Base-by-base conservation (phyloP, 371 early-diverging fungal genomes). In the Mortierella sp. region DNA sequence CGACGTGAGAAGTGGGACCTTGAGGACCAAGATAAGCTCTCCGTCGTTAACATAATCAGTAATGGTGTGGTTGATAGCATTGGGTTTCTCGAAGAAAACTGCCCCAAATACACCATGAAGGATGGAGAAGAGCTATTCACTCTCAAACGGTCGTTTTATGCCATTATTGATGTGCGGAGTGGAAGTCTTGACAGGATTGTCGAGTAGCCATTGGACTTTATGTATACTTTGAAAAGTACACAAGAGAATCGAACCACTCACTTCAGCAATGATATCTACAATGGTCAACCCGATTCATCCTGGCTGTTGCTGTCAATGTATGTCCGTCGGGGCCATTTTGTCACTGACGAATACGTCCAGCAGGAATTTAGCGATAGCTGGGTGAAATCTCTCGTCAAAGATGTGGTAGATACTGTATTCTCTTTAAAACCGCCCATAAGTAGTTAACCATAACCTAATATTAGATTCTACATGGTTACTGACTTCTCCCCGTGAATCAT, bases 301-400 rank as follows among this genome's bases (percentile, higher is more conserved):
- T 74, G 74, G 79, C 48, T 78, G 7, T 58, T 19, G 4, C 40
- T 79, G 16, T 73, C 79, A 58, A 73, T 78, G 67, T 70, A 74
- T 53, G 70, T 79, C 22, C 70, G 74, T 16, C 74, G 74, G n/a
- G 74, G 70, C 11, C 74, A 78, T 58, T 78, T 73, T 55, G 47
- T 78, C 1, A 70, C 57, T 4, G 65, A 68, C 21, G 33, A 63
- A 50, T 58, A 73, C 48, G 79, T 71, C 2, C 74, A 71, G 74
- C 74, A 79, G 48, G 55, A 74, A 7, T 70, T 74, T 62, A 70
- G 63, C 33, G 48, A 67, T n/a, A 28, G 7, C 1, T 74, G 79
- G 71, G 70, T 79, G 74, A 22, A 41, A 10, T 36, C 59, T 5
- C 67, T 69, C 24, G 68, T 79, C 41, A 67, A 67, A 28, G 60